Evolutionary conservation across 495 filamentous ascomycete species (phyloP).

Genomic region (Bombardia bombarda): DNA sequence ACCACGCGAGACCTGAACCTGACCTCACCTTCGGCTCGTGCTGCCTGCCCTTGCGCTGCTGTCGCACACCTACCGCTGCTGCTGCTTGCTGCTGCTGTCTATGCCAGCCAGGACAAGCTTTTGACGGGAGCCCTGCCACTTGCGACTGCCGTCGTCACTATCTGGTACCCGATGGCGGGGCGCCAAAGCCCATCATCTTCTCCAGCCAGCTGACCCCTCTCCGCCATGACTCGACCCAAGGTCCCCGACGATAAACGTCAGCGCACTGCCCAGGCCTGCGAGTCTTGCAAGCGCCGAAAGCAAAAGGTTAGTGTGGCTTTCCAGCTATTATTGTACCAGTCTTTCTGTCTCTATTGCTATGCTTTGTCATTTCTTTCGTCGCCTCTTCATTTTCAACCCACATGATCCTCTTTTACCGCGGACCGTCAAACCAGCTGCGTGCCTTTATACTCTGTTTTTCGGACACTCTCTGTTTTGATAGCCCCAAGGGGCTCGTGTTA

Average conservation of each 20-base stretch:
- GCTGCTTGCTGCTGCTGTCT: conserved; percentile 12
- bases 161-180: conserved; percentile 26
- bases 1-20: neutral
- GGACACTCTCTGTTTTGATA: no score
- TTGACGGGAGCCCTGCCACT: conserved; percentile 3
- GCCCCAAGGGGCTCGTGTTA: no score
- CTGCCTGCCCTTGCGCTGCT: conserved; percentile 13
- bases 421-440: no score
- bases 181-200: conserved; percentile 13
- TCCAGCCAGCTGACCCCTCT: conserved; percentile 8
- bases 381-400: neutral
- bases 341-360: conserved; percentile 7
- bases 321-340: conserved; percentile 2
- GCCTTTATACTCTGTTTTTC: no score
- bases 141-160: no score
- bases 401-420: neutral
- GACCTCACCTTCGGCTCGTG: conserved; percentile 3
- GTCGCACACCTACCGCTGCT: no score
- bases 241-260: conserved; percentile 58
- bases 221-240: conserved; percentile 53
- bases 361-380: conserved; percentile 2
- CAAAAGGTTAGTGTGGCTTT: conserved; percentile 53
- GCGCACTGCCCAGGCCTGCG: conserved; percentile 60
- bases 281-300: conserved; percentile 71
- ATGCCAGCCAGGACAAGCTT: conserved; percentile 1